These are phyloP conservation scores for Podospora didyma DNA, from an alignment of 495 filamentous ascomycete genomes.

Conservation along the genomic window DNA sequence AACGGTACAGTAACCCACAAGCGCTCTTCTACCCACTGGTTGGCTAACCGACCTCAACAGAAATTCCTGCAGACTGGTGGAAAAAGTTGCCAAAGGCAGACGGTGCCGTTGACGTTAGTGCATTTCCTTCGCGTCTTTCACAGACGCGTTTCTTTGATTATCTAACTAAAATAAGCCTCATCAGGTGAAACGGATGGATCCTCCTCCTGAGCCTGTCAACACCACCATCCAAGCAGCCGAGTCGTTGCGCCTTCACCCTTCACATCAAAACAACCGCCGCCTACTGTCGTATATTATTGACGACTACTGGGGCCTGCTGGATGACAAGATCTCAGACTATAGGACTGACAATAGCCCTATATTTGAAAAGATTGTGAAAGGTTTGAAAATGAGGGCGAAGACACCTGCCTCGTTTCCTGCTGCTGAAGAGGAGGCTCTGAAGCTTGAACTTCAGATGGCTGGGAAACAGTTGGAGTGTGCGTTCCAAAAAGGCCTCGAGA, in stretches of 20 bases:
- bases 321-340: conserved; percentile 6
- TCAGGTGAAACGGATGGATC: conserved; percentile 4
- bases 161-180: no score
- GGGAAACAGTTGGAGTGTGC: conserved; percentile 17
- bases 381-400: conserved; percentile 7
- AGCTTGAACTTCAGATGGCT: conserved; percentile 6
- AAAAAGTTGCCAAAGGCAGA: conserved; percentile 9
- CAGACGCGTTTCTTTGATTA: no score
- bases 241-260: conserved; percentile 19
- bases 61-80: conserved; percentile 25
- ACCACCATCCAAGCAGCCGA: conserved; percentile 16
- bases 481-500: conserved; percentile 14
- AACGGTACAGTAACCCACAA: no score
- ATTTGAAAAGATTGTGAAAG: conserved; percentile 6
- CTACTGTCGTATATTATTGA: neutral
- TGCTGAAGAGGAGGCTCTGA: conserved; percentile 16
- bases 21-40: no score
- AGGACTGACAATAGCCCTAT: conserved; percentile 6
- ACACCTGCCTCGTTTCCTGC: conserved; percentile 3
- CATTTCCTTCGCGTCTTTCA: no score
- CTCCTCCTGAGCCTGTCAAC: conserved; percentile 16
- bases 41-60: no score
- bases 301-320: conserved; percentile 12
- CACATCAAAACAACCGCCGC: conserved; percentile 13
- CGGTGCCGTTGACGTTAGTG: neutral